Evolutionary conservation across 495 filamentous ascomycete species (phyloP), one percentile per base, ranked within the genome.

Genomic region (Hypomontagnella submonticulosa): DNA sequence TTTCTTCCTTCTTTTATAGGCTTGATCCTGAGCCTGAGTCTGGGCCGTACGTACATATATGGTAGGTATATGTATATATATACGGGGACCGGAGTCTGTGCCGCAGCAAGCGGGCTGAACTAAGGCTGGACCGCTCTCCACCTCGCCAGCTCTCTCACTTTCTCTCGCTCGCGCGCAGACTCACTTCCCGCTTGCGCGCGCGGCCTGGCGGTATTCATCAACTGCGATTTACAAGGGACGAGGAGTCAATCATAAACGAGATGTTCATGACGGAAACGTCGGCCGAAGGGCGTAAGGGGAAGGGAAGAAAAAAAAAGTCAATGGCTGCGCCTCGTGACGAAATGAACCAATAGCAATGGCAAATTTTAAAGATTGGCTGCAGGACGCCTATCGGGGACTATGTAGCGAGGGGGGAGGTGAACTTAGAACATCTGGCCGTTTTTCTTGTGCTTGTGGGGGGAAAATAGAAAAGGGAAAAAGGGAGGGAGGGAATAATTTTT

Each of bases 341-440:
- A 61, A 57, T 61, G 52, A 44, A 41, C 71, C 71, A 71, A 73
- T 71, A 57, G 61, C 51, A 57, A 58, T 16, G 50, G 42, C 59
- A 69, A 69, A 61, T 64, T 69, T 68, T 64, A 56, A 69, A 64
- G 65, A 67, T 63, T 57, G 57, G 68, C 67, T 71, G 64, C 58
- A 62, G 64, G 66, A 64, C 61, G 57, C 63, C 63, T 67, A 64
- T 63, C 59, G 62, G 67, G 50, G 55, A 58, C 55, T 16, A 61
- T 46, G 57, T 61, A 34, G 61, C 51, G 60, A 70, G 67, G 48
- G 60, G 53, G 60, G 61, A 58, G 20, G 44, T 63, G 64, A 71
- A 73, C 64, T 69, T 63, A 68, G 64, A 69, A 70, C 62, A 66
- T 70, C 57, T 66, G 62, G 67, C 57, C 38, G 51, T 32, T 60